Evolutionary conservation across 2,329 filamentous ascomycete genomes (phyloP).

Genomic region (Fusarium liriodendri): DNA sequence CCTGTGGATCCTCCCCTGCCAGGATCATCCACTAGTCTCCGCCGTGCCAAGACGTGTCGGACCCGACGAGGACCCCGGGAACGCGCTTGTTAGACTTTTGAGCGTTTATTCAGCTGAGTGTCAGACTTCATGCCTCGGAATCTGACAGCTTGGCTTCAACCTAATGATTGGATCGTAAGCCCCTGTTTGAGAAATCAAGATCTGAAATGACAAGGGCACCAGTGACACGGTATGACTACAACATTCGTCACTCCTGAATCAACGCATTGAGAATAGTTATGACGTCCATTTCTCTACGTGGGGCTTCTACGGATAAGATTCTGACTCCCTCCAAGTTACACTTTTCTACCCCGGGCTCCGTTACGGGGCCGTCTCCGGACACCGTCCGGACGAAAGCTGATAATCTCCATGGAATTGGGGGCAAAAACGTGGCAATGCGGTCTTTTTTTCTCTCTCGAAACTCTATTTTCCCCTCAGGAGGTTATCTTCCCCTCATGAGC

Average conservation of each 20-base stretch:
- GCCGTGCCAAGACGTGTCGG: not conserved
- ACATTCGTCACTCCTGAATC: not conserved
- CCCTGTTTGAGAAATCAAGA: not conserved
- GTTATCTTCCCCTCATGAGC: not conserved
- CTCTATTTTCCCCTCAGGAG: not conserved
- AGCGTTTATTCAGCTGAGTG: not conserved
- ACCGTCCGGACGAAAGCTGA: not conserved
- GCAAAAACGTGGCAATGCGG: not conserved
- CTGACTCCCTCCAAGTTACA: not conserved
- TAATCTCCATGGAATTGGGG: not conserved
- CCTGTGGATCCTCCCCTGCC: not conserved
- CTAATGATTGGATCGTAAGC: not conserved
- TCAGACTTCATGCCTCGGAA: not conserved
- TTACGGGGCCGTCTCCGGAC: not conserved
- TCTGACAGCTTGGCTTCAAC: not conserved
- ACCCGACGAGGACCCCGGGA: not conserved
- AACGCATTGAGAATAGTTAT: not conserved
- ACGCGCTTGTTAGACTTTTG: slow-evolving; percentile 53
- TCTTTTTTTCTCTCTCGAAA: not conserved
- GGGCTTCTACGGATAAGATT: not conserved
- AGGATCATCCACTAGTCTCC: not conserved
- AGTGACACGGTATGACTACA: not conserved
- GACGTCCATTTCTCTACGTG: not conserved
- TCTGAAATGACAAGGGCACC: not conserved
- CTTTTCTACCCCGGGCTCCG: not conserved